These are phyloP conservation scores for Podila epigama DNA, from an alignment of 192 early-diverging fungal species.

Conservation along the genomic window DNA sequence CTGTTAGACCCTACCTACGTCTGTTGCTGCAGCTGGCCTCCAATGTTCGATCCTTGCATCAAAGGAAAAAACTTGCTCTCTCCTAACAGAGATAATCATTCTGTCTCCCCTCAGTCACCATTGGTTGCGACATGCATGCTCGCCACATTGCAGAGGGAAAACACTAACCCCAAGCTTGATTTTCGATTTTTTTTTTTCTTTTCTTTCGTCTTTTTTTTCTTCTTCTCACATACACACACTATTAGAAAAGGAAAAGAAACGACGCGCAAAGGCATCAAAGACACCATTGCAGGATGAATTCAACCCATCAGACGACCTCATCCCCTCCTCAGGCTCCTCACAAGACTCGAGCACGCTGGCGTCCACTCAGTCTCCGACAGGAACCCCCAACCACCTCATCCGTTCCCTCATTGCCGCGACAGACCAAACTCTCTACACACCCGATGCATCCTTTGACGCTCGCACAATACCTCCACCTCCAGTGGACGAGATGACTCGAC, in stretches of 20 bases:
- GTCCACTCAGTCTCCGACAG: neutral
- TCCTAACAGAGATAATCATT: no score
- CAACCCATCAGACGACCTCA: neutral
- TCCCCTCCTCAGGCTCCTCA: neutral
- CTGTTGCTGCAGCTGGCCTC: no score
- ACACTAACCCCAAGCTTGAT: no score
- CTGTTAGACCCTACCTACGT: no score
- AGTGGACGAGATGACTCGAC: constrained; percentile 12
- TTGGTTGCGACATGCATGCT: no score
- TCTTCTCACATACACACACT: neutral
- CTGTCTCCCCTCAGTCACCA: no score
- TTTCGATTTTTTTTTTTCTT: no score
- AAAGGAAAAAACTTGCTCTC: no score
- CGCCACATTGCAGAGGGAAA: no score
- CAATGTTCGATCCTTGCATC: no score
- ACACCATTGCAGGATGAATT: neutral
- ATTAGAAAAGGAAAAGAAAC: neutral
- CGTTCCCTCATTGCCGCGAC: constrained; percentile 14
- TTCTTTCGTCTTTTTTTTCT: neutral
- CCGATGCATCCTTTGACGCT: neutral
- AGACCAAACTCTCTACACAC: neutral
- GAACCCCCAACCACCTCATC: constrained; percentile 20
- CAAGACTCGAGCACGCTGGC: neutral
- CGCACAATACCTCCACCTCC: neutral
- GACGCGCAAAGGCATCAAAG: neutral